A percentile compares a stretch with the other conserved stretches of the same genome.
phyloP scores from a whole-genome alignment of 2,329 filamentous ascomycete genomes.

The Thermothelomyces thermophilus region DNA sequence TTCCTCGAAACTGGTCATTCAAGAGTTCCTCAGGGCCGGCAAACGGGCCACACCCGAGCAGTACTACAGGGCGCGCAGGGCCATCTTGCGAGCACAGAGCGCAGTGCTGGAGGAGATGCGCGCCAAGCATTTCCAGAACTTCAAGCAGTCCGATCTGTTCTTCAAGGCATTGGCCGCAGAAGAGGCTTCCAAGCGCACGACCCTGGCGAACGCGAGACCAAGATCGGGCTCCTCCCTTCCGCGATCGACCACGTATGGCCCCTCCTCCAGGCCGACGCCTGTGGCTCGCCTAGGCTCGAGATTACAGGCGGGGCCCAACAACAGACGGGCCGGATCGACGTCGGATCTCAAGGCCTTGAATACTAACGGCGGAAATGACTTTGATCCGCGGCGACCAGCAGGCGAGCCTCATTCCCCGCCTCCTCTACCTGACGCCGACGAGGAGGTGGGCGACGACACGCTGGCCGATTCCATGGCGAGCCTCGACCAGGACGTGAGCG shows the following conservation, averaged over 20 bases:
- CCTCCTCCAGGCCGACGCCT: conserved; percentile 37
- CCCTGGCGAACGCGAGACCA: conserved; percentile 25
- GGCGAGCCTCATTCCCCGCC: conserved; percentile 49
- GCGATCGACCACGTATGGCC: conserved; percentile 33
- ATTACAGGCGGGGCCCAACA: conserved; percentile 28
- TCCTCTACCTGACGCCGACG: conserved; percentile 76
- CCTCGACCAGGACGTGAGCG: conserved; percentile 62
- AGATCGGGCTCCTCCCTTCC: conserved; percentile 24
- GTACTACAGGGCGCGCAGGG: conserved; percentile 74
- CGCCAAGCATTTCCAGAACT: conserved; percentile 69
- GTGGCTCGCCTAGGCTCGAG: conserved; percentile 37
- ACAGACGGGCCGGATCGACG: conserved; percentile 40
- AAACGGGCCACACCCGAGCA: conserved; percentile 69
- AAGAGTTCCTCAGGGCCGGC: conserved; percentile 71
- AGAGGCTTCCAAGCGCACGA: conserved; percentile 49
- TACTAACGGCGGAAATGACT: conserved; percentile 33
- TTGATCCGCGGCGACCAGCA: conserved; percentile 57
- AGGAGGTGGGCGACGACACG: conserved; percentile 65
- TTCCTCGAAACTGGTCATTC: conserved; percentile 62
- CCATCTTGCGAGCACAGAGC: conserved; percentile 77
- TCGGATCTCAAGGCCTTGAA: conserved; percentile 39
- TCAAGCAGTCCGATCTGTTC: conserved; percentile 89
- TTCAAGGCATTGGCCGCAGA: conserved; percentile 94
- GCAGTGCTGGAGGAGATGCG: conserved; percentile 79
- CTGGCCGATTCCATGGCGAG: conserved; percentile 69